Evolutionary conservation across 169 alveolate genomes (phyloP), one percentile per base, ranked within the genome.

Genomic region (Cryptosporidium tyzzeri): DNA sequence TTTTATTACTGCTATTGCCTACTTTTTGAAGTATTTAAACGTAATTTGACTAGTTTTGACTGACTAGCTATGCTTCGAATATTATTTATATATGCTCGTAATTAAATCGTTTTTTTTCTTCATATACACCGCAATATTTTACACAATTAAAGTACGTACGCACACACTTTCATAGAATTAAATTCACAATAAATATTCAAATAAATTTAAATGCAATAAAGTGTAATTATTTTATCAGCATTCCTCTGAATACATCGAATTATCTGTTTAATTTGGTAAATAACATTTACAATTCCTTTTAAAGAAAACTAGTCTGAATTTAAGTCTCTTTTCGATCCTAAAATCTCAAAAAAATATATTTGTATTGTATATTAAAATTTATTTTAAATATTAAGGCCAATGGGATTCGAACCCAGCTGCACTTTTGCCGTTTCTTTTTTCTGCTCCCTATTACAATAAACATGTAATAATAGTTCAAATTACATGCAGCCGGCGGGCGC

Each of bases 401-500:
- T 4, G 23, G 35, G 37, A 55, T 55, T 55, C 10, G 67, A n/a
- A 55, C 67, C 14, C 67, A 3, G 37, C 26, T 26, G 2, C 12
- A 3, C 29, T 55, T 23, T 10, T 4, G 67, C 67, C n/a, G 21
- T 55, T 9, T 9, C 21, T 45, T 14, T 4, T 55, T 29, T 21
- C 18, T 2, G 21, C 37, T 8, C 1, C 8, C 35, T 23, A 55
- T n/a, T n/a, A 55, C 5, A n/a, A 55, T n/a, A n/a, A 3, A 16
- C 67, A 55, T 55, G 67, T 2, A 55, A 16, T 53, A 3, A 23
- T n/a, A 29, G n/a, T 37, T 4, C 31, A 9, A 55, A 23, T 55
- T 55, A 55, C 67, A 55, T 55, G 67, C 35, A 55, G 1, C 2
- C n/a, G 67, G 67, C 67, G 67, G 67, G 67, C 67, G n/a, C 35